Evolutionary conservation across 768 basidiomycete genomes (phyloP), one percentile per base, ranked within the genome.

Genomic region (Scleroderma bovista): DNA sequence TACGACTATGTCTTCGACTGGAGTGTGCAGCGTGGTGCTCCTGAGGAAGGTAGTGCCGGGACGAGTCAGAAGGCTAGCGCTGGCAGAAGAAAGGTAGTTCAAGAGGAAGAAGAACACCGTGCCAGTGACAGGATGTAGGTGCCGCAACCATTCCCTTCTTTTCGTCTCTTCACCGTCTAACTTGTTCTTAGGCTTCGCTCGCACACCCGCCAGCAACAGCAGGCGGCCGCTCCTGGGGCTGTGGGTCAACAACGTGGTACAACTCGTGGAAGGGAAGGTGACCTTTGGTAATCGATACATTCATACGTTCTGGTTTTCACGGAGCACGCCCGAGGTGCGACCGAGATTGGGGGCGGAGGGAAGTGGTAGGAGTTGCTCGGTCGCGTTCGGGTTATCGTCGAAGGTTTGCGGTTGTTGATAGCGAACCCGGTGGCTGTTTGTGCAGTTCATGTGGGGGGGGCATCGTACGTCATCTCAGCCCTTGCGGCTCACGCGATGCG

Each of bases 1-100:
- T 99, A 99, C 68, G 96, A 99, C 70, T 99, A 98, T 61, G 92
- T 98, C 63, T 99, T 99, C 62, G 96, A 99, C 70, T 99, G 96
- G 94, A 88, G 86, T 60, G 89, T 94, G 50, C 90, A 92, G 69
- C 79, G 88, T 44, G 76, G 76, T 51, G 74, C 81, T 12, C 79
- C 82, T 54, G 84, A 87, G 9, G 87, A 90, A 52, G 77, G 75
- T 38, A 72, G 72, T 37, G 76, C 77, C 43, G 75, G 78, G 51
- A 72, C 77, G 39, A 79, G 85, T 69, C 79, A 69, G 71, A 90
- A 83, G 68, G 72, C 78, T 29, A 69, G 75, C 40, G 72, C 77
- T 42, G 79, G 80, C 19, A 76, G 87, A 60, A 78, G 87, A 62
- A 91, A 90, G 75, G 83, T 90, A 20, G 81, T 88, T 39, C 86